A percentile compares a stretch with the other conserved stretches of the same genome.
phyloP scores from a whole-genome alignment of 441 rosid species.

The Jatropha multifida region DNA sequence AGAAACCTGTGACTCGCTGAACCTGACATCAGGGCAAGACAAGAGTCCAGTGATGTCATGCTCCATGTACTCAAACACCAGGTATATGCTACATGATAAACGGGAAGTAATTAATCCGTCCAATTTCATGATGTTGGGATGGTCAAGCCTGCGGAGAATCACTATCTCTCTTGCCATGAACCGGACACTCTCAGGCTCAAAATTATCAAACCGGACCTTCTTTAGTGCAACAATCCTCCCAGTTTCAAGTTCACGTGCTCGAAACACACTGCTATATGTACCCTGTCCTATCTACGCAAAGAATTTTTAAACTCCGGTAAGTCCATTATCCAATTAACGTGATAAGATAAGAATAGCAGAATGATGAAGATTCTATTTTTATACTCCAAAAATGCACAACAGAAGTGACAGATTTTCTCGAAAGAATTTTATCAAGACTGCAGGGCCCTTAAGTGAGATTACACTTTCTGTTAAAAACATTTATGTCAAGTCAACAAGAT shows the following conservation, averaged over 20 bases:
- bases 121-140: conserved; percentile 83
- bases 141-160: conserved; percentile 79
- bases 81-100: conserved; percentile 70
- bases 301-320: conserved; percentile 5
- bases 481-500: background rate
- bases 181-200: conserved; percentile 93
- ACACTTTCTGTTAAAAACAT: conserved; percentile 1
- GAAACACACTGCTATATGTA: conserved; percentile 85
- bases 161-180: conserved; percentile 96
- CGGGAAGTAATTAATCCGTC: conserved; percentile 80
- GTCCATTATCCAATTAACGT: background rate
- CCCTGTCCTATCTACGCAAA: conserved; percentile 84
- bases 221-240: conserved; percentile 85
- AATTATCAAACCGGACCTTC: conserved; percentile 91
- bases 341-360: background rate
- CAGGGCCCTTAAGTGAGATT: background rate
- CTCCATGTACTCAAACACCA: conserved; percentile 96
- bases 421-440: background rate
- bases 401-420: background rate
- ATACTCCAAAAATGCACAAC: background rate
- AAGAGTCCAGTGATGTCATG: conserved; percentile 90
- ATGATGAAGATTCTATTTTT: background rate
- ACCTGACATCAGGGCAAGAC: conserved; percentile 75
- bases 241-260: conserved; percentile 71
- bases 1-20: conserved; percentile 84